Evolutionary conservation across 192 early-diverging fungal species (phyloP), one percentile per base, ranked within the genome.

Genomic region (Coemansia reversa): DNA sequence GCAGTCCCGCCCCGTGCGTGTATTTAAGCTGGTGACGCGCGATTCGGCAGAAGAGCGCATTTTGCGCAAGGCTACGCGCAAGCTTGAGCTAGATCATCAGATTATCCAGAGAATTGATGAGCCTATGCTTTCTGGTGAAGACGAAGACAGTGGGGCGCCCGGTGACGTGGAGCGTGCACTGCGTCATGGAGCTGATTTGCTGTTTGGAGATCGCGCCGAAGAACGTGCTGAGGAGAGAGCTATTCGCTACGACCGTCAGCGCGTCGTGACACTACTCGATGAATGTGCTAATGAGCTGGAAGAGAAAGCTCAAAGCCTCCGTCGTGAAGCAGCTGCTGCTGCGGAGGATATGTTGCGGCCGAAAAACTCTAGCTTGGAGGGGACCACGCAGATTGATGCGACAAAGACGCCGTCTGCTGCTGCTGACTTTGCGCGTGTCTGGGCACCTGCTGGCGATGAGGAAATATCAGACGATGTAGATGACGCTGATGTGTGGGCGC

Each of bases 31-130:
- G 65, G 89, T 99, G 0, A 90, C 94, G 30, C 92, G 96, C 66
- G 94, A 91, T 53, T 93, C 94, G 0, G 95, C 96, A 60, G 97
- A 99, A 68, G 95, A 99, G 76, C 91, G 95, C 27, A 94, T 99
- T 51, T 83, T 98, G 48, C 93, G 95, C 64, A 85, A 92, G 7
- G 95, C 95, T 2, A 98, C 95, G 63, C 84, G 92, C 59, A 99
- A 99, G 76, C 95, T 97, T 90, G 91, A 97, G 2, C 82, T 99
- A 5, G 94, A 97, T 77, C 96, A 98, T 74, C 88, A 89, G 62
- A 90, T 99, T 61, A 97, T 99, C 67, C 93, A 94, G 69, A 88
- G 87, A 59, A 94, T 97, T 89, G 92, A 58, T 25, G 16, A 30
- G 53, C 18, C 33, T 1, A 20, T 33, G 11, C 7, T 20, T n/a